Base-by-base conservation (phyloP, 805 yeast species). In the Diddensiella santjacobensis region DNA sequence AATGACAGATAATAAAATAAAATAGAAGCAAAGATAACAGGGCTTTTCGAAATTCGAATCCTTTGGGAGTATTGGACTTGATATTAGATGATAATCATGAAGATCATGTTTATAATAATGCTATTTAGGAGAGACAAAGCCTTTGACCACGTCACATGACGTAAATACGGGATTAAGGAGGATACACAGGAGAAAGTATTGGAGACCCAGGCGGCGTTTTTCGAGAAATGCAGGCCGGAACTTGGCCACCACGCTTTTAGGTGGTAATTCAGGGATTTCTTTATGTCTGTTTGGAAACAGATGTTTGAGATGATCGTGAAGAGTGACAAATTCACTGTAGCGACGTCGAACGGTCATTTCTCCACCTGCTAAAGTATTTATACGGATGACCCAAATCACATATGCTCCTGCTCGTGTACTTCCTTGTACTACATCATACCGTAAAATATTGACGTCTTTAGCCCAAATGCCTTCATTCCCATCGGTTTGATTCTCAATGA, bases 261-360 rank as follows among this genome's bases (percentile, higher is more conserved):
- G 74, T 4, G 80, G 80, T n/a, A 72, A 58, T 4, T 56, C 58
- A 3, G 80, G 77, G 13, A 79, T 64, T 48, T 70, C 68, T n/a
- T 57, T 55, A 11, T 45, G 35, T n/a, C 60, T 57, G 0, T 56
- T 51, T 0, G 78, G 76, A 51, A 68, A 74, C 26, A 62, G 66
- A 2, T 37, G 41, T 11, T 57, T 58, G 18, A 84, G 61, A 3
- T 56, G 51, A 1, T 57, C 57, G 22, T 83, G 70, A 30, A 87
- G 69, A 26, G 49, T 52, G 35, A 66, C 81, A 51, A 87, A 77
- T 40, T 86, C 91, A 30, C 79, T 75, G 63, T 83, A 87, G 33
- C 96, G 62, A 60, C 77, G 79, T 59, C 79, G 75, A 3, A 79
- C 57, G 40, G 66, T 61, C 17, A 84, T 71, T 2, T 55, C 51